phyloP scores from a whole-genome alignment of 2,329 filamentous ascomycete species.

The Botrytis squamosa region DNA sequence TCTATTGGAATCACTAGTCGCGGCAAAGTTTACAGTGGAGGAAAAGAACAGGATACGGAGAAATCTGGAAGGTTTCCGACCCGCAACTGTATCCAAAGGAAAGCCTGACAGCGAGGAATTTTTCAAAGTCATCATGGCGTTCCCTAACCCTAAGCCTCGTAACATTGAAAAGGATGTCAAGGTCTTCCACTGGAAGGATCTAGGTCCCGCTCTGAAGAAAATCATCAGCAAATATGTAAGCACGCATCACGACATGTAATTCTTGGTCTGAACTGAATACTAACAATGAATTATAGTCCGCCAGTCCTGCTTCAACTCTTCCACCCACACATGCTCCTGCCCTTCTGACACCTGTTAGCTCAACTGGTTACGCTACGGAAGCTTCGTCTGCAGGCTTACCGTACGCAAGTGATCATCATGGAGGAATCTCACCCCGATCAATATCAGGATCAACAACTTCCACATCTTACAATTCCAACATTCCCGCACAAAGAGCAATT shows the following conservation, averaged over 20 bases:
- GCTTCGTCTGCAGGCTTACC: slow-evolving; percentile 33
- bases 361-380: slow-evolving; percentile 38
- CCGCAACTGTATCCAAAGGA: slow-evolving; percentile 88
- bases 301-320: slow-evolving; percentile 38
- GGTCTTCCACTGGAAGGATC: slow-evolving; percentile 94
- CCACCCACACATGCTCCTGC: slow-evolving; percentile 31
- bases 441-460: slow-evolving; percentile 36
- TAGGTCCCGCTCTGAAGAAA: slow-evolving; percentile 87
- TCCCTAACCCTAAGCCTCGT: slow-evolving; percentile 88
- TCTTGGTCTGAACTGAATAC: neutral
- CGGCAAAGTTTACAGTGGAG: slow-evolving; percentile 84
- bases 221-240: slow-evolving; percentile 89
- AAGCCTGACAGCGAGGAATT: slow-evolving; percentile 93
- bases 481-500: slow-evolving; percentile 32
- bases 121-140: slow-evolving; percentile 99
- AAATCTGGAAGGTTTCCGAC: slow-evolving; percentile 92
- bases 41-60: slow-evolving; percentile 98
- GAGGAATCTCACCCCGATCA: slow-evolving; percentile 37
- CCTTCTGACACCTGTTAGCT: slow-evolving; percentile 38
- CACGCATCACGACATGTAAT: slow-evolving; percentile 2
- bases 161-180: slow-evolving; percentile 99
- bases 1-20: slow-evolving; percentile 88
- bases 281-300: slow-evolving; percentile 34
- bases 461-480: slow-evolving; percentile 31
- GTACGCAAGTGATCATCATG: slow-evolving; percentile 37